These are phyloP conservation scores for Larix kaempferi DNA, from an alignment of 75 land plant genomes.

Conservation along the genomic window DNA sequence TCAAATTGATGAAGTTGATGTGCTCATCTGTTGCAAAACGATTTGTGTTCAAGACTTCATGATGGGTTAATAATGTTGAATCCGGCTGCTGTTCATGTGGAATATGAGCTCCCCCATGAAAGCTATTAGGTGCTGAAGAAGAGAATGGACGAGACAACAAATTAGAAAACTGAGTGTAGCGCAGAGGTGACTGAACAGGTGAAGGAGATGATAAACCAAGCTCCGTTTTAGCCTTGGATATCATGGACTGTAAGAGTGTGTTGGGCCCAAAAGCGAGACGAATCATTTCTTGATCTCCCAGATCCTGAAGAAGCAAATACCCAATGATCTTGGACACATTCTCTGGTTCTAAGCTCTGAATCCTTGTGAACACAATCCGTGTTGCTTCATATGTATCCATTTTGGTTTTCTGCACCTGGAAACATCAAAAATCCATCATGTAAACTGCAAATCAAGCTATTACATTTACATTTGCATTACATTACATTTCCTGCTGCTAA, in stretches of 20 bases:
- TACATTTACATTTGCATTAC: no score
- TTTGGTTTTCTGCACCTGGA: neutral
- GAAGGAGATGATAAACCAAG: conserved; percentile 11
- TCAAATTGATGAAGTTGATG: neutral
- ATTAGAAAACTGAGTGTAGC: conserved; percentile 11
- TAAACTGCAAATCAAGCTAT: no score
- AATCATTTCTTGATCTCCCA: conserved; percentile 11
- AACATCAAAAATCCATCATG: no score
- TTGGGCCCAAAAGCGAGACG: conserved; percentile 9
- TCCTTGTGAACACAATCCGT: conserved; percentile 40
- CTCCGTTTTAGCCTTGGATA: conserved; percentile 47
- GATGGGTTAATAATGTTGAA: no score
- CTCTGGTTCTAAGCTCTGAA: conserved; percentile 44
- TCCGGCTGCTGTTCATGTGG: conserved; percentile 7
- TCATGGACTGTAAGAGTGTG: conserved; percentile 13
- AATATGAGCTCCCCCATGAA: conserved; percentile 21
- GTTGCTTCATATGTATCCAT: conserved; percentile 50
- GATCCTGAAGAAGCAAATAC: conserved; percentile 43
- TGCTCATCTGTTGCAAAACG: conserved; percentile 4
- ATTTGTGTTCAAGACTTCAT: no score
- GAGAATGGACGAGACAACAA: conserved; percentile 17
- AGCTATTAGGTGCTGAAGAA: conserved; percentile 14
- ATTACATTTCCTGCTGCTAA: no score
- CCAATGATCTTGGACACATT: conserved; percentile 48
- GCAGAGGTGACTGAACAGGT: conserved; percentile 11